Evolutionary conservation across 108 stramenopile genomes (phyloP).

Genomic region (Asterionellopsis glacialis): DNA sequence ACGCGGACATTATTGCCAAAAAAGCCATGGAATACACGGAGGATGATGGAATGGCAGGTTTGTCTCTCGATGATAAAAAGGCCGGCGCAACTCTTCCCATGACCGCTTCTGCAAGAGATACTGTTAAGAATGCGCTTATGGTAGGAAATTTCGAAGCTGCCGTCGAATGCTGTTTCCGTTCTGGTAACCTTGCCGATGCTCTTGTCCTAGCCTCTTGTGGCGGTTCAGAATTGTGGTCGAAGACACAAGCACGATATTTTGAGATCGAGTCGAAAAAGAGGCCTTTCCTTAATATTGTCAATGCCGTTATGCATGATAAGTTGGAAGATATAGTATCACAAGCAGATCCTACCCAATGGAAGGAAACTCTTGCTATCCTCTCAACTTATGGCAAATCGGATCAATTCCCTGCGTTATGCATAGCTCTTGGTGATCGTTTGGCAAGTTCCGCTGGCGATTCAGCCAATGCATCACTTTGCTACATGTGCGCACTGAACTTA

Average conservation of each 20-base stretch:
- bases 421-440: constrained; percentile 80
- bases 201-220: constrained; percentile 91
- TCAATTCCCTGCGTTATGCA: constrained; percentile 88
- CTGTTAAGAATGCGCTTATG: constrained; percentile 82
- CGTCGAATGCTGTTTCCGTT: constrained; percentile 91
- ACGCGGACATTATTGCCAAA: constrained; percentile 64
- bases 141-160: constrained; percentile 97
- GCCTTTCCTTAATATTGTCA: constrained; percentile 84
- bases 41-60: constrained; percentile 8
- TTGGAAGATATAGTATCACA: constrained; percentile 59
- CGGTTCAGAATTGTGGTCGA: constrained; percentile 88
- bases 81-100: constrained; percentile 21
- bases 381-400: constrained; percentile 90
- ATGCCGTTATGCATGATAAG: constrained; percentile 80
- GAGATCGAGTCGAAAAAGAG: constrained; percentile 52
- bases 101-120: constrained; percentile 59
- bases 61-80: background rate
- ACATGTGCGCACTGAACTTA: constrained; percentile 93
- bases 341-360: constrained; percentile 83
- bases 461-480: constrained; percentile 84
- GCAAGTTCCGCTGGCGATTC: constrained; percentile 73
- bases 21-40: constrained; percentile 45
- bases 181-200: constrained; percentile 90
- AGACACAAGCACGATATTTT: constrained; percentile 89
- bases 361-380: constrained; percentile 92